Base-by-base conservation (phyloP, 83 land plant genomes). In the Diphasiastrum complanatum region DNA sequence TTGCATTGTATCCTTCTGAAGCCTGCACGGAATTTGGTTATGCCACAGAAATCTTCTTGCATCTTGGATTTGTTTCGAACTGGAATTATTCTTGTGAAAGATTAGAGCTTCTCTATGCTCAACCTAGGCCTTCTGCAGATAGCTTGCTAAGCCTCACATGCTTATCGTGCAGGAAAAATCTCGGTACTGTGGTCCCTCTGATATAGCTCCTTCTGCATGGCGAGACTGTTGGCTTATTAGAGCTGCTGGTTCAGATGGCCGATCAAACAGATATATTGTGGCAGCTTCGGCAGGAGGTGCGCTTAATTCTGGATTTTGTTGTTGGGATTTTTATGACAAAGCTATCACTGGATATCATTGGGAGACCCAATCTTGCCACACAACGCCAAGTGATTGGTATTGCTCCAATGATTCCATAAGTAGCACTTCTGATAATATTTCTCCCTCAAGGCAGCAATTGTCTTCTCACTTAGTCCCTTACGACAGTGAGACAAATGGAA, bases 191-290 rank as follows among this genome's bases (percentile, higher is more conserved):
- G 79, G 81, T 26, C 93, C 99, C 2, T 20, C 62, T 47, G 78
- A 62, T 41, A 32, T 80, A 5, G 50, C 88, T 12, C 51, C 78
- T 52, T 75, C 73, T 38, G 31, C 79, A 18, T 93, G 96, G 96
- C 75, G 83, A 51, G 99, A 93, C 67, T 89, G 96, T 45, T 93
- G 99, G 99, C 49, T 93, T 41, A 76, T 93, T 6, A 85, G 99
- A 72, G 99, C 99, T 33, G 74, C 97, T 47, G 78, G 92, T 60
- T 67, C 80, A 43, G 99, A 93, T 79, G 99, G 99, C 4, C 84
- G 86, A 47, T 73, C 92, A 32, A 83, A 79, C 51, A 83, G 73
- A 67, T 93, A 86, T 67, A 78, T 93, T 68, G 86, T 93, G 5
- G 96, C 99, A 33, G 89, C 96, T 52, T 83, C 99, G 26, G 87